A percentile compares a stretch with the other conserved stretches of the same genome.
phyloP scores from a whole-genome alignment of 495 filamentous ascomycete genomes.

The Peziza echinospora region DNA sequence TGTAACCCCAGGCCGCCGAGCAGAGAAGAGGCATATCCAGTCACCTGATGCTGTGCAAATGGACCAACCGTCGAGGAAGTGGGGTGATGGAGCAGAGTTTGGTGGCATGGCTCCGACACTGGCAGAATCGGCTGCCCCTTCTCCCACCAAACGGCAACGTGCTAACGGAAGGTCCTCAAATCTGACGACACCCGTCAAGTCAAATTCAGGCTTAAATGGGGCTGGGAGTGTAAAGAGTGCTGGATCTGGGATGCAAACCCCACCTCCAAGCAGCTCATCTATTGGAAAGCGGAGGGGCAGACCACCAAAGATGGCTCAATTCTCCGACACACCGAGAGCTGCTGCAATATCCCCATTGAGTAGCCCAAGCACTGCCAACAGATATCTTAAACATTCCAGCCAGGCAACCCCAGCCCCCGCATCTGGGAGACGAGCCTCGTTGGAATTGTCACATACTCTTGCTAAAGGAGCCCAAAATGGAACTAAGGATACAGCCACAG shows the following conservation, averaged over 20 bases:
- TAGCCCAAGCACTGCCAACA: too few relatives aligned
- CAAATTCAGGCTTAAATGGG: slow-evolving; percentile 1
- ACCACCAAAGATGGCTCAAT: slow-evolving; percentile 10
- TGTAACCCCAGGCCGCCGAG: not conserved
- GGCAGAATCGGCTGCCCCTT: too few relatives aligned
- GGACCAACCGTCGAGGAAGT: too few relatives aligned
- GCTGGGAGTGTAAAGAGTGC: slow-evolving; percentile 5
- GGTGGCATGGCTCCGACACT: too few relatives aligned
- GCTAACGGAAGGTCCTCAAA: not conserved
- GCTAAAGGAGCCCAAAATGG: too few relatives aligned
- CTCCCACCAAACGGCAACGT: slow-evolving; percentile 12
- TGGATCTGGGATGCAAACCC: slow-evolving; percentile 19
- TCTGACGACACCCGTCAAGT: slow-evolving; percentile 12
- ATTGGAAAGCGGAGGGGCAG: slow-evolving; percentile 14
- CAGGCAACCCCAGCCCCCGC: too few relatives aligned
- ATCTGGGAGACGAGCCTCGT: too few relatives aligned
- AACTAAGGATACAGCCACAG: too few relatives aligned
- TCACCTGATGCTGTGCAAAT: not conserved
- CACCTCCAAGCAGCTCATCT: slow-evolving; percentile 15
- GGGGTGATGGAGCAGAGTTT: too few relatives aligned
- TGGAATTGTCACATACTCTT: too few relatives aligned
- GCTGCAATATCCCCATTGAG: slow-evolving; percentile 4
- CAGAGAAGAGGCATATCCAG: not conserved
- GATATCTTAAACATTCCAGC: too few relatives aligned
- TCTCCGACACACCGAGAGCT: slow-evolving; percentile 3